A percentile compares a stretch with the other conserved stretches of the same genome.
Conservation (phyloP, 805 yeast genomes). For the Lipomyces yamadae region DNA sequence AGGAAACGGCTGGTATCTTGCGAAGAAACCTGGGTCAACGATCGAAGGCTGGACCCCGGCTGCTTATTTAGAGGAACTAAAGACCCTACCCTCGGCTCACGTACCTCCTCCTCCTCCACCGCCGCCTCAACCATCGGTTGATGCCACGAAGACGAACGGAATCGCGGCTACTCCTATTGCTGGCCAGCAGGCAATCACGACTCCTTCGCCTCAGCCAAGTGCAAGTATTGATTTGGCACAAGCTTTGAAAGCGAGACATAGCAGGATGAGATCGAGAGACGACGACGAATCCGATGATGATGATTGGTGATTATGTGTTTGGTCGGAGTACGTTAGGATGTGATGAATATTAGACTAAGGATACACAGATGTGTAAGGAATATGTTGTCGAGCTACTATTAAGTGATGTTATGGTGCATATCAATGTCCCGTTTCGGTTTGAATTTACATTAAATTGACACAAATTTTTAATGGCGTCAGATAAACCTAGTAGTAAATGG, state of each 20-base stretch:
- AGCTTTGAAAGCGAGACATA: slow-evolving; percentile 75
- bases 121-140: slow-evolving; percentile 39
- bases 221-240: slow-evolving; percentile 59
- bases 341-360: not conserved
- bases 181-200: slow-evolving; percentile 18
- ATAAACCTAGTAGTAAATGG: not conserved
- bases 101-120: slow-evolving; percentile 42
- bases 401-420: not conserved
- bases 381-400: not conserved
- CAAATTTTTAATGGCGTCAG: no score
- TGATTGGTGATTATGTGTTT: slow-evolving; percentile 34
- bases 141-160: slow-evolving; percentile 24
- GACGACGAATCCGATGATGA: slow-evolving; percentile 56
- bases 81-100: slow-evolving; percentile 36
- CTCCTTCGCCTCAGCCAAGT: slow-evolving; percentile 13
- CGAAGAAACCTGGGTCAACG: slow-evolving; percentile 54
- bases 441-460: no score
- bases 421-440: no score
- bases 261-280: slow-evolving; percentile 67
- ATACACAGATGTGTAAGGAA: not conserved
- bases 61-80: slow-evolving; percentile 66
- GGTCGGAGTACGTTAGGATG: not conserved
- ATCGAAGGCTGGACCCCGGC: slow-evolving; percentile 97
- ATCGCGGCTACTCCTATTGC: slow-evolving; percentile 6
- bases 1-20: slow-evolving; percentile 94